Evolutionary conservation across 1,284 basidiomycete genomes (phyloP), one percentile per base, ranked within the genome.

Genomic region (Naganishia cerealis): DNA sequence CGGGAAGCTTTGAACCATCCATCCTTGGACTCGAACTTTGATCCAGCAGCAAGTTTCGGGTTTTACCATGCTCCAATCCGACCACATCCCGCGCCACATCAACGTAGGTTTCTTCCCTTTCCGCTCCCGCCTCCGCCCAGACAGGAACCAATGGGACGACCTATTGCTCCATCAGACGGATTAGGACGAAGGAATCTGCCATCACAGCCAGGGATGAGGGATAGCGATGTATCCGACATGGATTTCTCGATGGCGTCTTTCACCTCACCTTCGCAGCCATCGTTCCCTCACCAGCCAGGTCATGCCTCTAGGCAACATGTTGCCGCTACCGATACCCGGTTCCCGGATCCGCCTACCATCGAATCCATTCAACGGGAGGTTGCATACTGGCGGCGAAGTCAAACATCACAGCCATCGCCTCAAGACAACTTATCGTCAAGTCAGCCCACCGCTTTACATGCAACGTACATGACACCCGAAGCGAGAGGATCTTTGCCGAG

Each of bases 351-450:
- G 9, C 48, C 61, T 8, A 63, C 61, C 13, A 42, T 63, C 16
- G 61, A 63, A 50, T 54, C 50, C 9, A 54, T 63, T 13, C 38
- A 54, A n/a, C 50, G 61, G 8, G 61, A 63, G 48, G 42, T 63
- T 29, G 61, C 61, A 33, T 63, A 63, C 26, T 63, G 61, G 61
- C 50, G 48, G 18, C 61, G 61, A 21, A 63, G 40, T 42, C 61
- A 29, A 39, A 5, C 61, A 16, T 18, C 48, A 24, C 9, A 18
- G 29, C 26, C 57, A 36, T 52, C 46, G 9, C 21, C 46, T n/a
- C 21, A 50, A n/a, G 46, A 50, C 13, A 50, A 6, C 29, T 2
- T 50, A 9, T 24, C 46, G 12, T 10, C 46, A 50, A n/a, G 2
- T 9, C 46, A n/a, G n/a, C 21, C n/a, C 13, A 4, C 46, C 46